phyloP scores from a whole-genome alignment of 352 stramenopile species.

The Globisporangium canariense region DNA sequence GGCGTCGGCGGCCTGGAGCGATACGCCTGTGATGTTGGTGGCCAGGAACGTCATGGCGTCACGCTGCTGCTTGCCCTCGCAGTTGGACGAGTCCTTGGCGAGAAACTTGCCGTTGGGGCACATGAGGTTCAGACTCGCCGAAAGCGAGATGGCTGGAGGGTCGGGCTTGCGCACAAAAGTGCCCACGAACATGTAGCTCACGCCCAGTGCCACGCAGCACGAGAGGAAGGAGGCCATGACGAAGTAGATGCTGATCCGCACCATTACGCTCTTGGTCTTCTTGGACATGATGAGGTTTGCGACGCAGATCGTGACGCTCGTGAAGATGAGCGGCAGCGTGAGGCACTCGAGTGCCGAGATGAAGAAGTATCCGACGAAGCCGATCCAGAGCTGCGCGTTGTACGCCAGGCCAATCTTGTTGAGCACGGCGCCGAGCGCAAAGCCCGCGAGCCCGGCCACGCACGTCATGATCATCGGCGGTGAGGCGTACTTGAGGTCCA shows the following conservation, averaged over 20 bases:
- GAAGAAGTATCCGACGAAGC: constrained; percentile 32
- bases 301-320: constrained; percentile 59
- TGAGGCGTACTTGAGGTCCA: constrained; percentile 48
- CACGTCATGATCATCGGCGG: constrained; percentile 37
- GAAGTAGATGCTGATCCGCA: constrained; percentile 48
- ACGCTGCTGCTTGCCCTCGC: constrained; percentile 19
- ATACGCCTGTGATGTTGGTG: constrained; percentile 50
- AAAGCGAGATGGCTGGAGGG: constrained; percentile 12
- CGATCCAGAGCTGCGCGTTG: constrained; percentile 39
- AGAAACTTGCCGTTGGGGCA: constrained; percentile 56
- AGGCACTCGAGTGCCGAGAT: constrained; percentile 44
- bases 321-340: constrained; percentile 66
- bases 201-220: constrained; percentile 31
- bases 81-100: constrained; percentile 22
- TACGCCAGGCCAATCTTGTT: constrained; percentile 23
- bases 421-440: constrained; percentile 33
- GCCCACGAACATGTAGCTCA: constrained; percentile 31
- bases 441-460: constrained; percentile 30
- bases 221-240: constrained; percentile 36
- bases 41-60: constrained; percentile 35
- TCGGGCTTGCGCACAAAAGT: constrained; percentile 23
- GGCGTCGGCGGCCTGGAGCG: constrained; percentile 26
- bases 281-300: constrained; percentile 50
- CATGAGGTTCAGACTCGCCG: constrained; percentile 37
- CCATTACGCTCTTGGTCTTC: constrained; percentile 45